Percentiles rank a stretch among this genome's conserved stretches.
phyloP scores from a whole-genome alignment of 2,329 filamentous ascomycete genomes.

The Hymenoscyphus occultus region DNA sequence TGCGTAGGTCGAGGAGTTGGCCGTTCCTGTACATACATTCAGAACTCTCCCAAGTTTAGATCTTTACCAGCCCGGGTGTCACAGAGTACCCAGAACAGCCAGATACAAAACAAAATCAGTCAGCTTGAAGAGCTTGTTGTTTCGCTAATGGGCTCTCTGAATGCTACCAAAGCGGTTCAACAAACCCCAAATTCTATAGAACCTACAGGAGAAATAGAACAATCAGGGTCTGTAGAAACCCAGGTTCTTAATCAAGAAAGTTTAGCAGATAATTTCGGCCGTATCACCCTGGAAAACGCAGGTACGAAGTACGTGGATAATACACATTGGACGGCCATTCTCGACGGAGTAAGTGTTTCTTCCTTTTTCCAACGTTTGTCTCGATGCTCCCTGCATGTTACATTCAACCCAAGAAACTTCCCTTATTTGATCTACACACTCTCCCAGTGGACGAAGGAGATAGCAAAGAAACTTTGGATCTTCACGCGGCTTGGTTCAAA shows the following conservation, averaged over 20 bases:
- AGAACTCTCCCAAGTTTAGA: neutral
- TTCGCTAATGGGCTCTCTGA: conserved; percentile 43
- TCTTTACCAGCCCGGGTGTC: conserved; percentile 36
- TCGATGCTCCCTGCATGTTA: no score
- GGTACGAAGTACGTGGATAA: conserved; percentile 52
- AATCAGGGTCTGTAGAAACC: neutral
- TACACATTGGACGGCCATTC: conserved; percentile 56
- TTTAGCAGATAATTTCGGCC: conserved; percentile 13
- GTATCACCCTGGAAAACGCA: conserved; percentile 19
- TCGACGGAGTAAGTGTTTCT: conserved; percentile 49
- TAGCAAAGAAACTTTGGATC: no score
- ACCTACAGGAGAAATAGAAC: neutral
- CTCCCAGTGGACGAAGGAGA: no score
- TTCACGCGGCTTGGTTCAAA: no score
- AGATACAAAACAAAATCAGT: conserved; percentile 51
- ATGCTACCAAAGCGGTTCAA: conserved; percentile 1
- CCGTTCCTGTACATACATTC: conserved; percentile 39
- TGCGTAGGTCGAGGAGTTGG: conserved; percentile 48
- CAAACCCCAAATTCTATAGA: neutral
- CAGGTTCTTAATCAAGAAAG: neutral
- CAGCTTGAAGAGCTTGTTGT: conserved; percentile 55
- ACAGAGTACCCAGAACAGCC: conserved; percentile 44
- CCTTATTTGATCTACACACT: no score
- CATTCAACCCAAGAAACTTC: neutral
- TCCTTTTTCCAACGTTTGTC: neutral